These are phyloP conservation scores for Syzygium jambos DNA, from an alignment of 345 rosid genomes.

Conservation along the genomic window DNA sequence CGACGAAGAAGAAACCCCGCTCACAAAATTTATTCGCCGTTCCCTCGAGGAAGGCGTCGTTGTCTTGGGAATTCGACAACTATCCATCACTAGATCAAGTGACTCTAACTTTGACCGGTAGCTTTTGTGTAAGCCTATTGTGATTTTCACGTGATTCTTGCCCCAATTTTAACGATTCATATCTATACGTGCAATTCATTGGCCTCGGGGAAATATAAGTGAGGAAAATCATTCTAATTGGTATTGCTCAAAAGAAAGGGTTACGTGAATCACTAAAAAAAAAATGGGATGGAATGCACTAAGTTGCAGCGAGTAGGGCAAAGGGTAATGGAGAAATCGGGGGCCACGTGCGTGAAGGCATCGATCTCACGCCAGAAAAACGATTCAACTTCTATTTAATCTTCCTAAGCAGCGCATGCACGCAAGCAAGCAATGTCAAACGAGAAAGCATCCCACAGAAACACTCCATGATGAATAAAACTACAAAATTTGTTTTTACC, in stretches of 20 bases:
- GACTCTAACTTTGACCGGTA: background rate
- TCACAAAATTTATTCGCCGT: rapidly evolving
- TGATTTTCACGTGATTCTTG: background rate
- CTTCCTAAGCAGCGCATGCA: background rate
- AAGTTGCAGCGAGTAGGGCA: background rate
- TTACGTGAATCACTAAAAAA: background rate
- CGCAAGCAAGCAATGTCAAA: background rate
- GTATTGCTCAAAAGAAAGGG: background rate
- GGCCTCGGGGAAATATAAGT: background rate
- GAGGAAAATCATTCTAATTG: background rate
- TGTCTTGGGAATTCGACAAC: background rate
- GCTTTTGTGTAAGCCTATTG: background rate
- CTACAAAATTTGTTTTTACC: background rate
- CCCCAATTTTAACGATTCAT: background rate
- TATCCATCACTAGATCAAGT: background rate
- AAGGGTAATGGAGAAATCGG: background rate
- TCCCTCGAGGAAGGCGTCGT: background rate
- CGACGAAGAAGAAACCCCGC: background rate
- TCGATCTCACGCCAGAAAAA: background rate
- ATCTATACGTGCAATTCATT: no score
- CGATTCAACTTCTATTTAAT: background rate
- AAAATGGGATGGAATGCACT: background rate
- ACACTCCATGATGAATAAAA: background rate
- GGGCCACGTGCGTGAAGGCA: background rate
- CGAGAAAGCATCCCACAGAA: background rate